Base-by-base conservation (phyloP, 2,329 filamentous ascomycete species). In the Diaporthe helianthi region DNA sequence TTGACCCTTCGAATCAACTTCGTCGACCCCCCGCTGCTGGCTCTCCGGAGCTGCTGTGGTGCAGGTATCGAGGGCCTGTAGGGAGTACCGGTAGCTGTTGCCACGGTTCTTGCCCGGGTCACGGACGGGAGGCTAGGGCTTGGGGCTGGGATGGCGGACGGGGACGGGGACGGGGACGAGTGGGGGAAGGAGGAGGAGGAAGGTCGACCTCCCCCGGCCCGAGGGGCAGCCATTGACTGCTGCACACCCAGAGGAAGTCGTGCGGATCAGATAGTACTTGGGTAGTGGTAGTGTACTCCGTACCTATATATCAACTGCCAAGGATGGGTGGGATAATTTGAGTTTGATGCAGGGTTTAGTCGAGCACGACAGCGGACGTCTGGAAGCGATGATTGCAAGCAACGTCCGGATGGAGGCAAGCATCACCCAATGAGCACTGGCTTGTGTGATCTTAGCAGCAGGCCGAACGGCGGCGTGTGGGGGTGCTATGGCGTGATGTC, bases 1-100 rank as follows among this genome's bases (percentile, higher is more conserved):
- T 77, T 76, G 72, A 63, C 73, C 44, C 75, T 73, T 31, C 75
- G 68, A n/a, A 63, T 52, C 22, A 70, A 66, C 51, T 66, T 70
- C 58, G 68, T 33, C 13, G 46, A 65, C 9, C 36, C 52, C 10
- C 65, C 68, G 44, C 68, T 68, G 65, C 61, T 71, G 26, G 70
- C 33, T 36, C 69, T 68, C 19, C 70, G 70, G 64, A 68, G 61
- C 65, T 72, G 70, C n/a, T 64, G 61, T 22, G 70, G 61, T 19
- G 68, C 46, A 10, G 60, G 44, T 15, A 46, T 49, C 19, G 54
- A 36, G 17, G 47, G 41, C 10, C 19, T 51, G 15, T 66, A 36
- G 24, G 65, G 19, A 49, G 54, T 26, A 12, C 41, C 38, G 54
- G 54, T 26, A 12, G 55, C 38, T n/a, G 69, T 17, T 22, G 47